phyloP scores from a whole-genome alignment of 2,329 filamentous ascomycete genomes.

The Colletotrichum sp. region DNA sequence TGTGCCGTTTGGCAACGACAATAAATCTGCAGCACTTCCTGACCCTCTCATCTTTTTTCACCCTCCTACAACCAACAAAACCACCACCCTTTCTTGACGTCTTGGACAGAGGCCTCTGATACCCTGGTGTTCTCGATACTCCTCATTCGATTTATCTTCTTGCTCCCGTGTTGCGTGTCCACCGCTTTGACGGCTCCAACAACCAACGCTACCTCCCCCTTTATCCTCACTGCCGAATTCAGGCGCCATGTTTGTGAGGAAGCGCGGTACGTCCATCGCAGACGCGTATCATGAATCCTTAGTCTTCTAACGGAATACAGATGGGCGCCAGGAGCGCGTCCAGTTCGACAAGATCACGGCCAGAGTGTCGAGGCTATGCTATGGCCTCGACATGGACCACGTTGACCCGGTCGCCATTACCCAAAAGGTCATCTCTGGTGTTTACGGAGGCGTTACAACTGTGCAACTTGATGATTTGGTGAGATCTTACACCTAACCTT shows the following conservation, averaged over 20 bases:
- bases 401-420: slow-evolving; percentile 98
- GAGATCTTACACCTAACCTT: slow-evolving; percentile 43
- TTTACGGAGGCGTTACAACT: slow-evolving; percentile 97
- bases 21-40: slow-evolving; percentile 23
- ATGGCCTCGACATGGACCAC: slow-evolving; percentile 92
- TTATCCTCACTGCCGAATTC: neutral
- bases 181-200: neutral
- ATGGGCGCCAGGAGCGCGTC: slow-evolving; percentile 99
- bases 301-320: slow-evolving; percentile 48
- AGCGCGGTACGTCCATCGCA: slow-evolving; percentile 57
- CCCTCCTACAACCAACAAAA: slow-evolving; percentile 12
- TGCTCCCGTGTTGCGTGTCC: neutral
- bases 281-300: neutral
- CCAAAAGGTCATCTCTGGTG: slow-evolving; percentile 98
- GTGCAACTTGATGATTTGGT: slow-evolving; percentile 96
- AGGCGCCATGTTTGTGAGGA: slow-evolving; percentile 65
- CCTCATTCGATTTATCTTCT: neutral
- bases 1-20: neutral
- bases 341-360: slow-evolving; percentile 99
- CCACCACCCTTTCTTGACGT: neutral
- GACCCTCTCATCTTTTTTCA: neutral
- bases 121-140: slow-evolving; percentile 3
- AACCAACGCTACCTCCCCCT: neutral
- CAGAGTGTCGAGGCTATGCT: slow-evolving; percentile 95
- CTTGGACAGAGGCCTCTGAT: neutral